Conservation (phyloP, 2,329 filamentous ascomycete genomes). For the Penicillium sp. region DNA sequence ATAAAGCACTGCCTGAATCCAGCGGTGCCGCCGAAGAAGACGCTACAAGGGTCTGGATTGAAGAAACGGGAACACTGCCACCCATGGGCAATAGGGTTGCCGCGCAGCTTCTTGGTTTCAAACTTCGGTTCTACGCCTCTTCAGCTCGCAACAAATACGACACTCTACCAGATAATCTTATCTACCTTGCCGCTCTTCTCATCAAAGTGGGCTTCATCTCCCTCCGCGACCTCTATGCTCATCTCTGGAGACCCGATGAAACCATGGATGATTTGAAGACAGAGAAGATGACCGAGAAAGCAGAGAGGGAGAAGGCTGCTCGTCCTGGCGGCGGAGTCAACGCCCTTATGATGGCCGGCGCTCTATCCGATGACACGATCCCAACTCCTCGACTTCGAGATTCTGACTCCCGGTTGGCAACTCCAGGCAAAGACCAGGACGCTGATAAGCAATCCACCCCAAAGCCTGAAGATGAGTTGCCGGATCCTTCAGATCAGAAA, state of each 20-base stretch:
- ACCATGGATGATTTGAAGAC: conserved; percentile 76
- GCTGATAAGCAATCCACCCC: conserved; percentile 41
- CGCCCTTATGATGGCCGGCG: conserved; percentile 83
- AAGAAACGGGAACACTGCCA: conserved; percentile 77
- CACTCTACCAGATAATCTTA: conserved; percentile 84
- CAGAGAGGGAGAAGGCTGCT: conserved; percentile 73
- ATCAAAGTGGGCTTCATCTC: conserved; percentile 98
- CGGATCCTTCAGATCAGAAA: conserved; percentile 86
- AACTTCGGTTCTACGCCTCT: conserved; percentile 92
- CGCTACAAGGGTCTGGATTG: conserved; percentile 74
- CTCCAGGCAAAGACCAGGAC: conserved; percentile 60
- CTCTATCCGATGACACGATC: conserved; percentile 78
- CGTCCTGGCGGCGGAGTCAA: conserved; percentile 76
- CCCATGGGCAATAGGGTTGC: conserved; percentile 87
- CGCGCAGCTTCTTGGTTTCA: conserved; percentile 94
- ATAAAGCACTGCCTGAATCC: conserved; percentile 50
- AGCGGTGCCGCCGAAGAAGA: conserved; percentile 54
- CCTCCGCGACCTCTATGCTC: conserved; percentile 84
- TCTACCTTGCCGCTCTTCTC: conserved; percentile 86
- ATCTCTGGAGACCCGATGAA: conserved; percentile 84
- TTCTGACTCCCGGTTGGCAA: conserved; percentile 53
- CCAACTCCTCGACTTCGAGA: conserved; percentile 58
- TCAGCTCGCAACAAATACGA: conserved; percentile 75
- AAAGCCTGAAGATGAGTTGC: conserved; percentile 55
- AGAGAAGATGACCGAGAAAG: conserved; percentile 73